Conservation (phyloP, 2,329 filamentous ascomycete species). For the Raffaelea albimanens region DNA sequence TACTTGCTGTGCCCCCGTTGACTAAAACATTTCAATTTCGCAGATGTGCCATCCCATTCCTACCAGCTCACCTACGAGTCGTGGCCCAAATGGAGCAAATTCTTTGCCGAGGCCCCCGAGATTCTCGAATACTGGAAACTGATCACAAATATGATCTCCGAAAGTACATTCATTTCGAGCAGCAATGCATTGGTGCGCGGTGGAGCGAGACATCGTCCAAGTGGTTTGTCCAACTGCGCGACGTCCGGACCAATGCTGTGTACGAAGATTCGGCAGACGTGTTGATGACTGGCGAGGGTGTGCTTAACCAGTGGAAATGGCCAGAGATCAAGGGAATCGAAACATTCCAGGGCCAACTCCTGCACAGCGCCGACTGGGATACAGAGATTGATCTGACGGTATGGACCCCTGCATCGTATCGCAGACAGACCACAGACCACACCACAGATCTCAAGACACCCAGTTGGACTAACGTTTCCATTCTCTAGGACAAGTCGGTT, state of each 20-base stretch:
- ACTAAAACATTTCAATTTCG: no score
- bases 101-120: conserved; percentile 8
- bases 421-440: no score
- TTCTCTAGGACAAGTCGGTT: conserved; percentile 5
- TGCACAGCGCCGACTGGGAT: conserved; percentile 13
- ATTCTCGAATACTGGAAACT: conserved; percentile 10
- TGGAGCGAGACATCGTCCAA: conserved; percentile 10
- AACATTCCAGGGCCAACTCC: conserved; percentile 8
- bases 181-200: conserved; percentile 4
- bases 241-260: not conserved
- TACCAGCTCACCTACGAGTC: conserved; percentile 11
- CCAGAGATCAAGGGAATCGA: conserved; percentile 15
- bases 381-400: conserved; percentile 12
- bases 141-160: conserved; percentile 8
- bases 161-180: conserved; percentile 7
- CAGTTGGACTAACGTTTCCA: no score
- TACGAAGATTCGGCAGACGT: conserved; percentile 28
- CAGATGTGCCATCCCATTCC: no score
- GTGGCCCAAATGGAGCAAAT: conserved; percentile 11
- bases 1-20: no score
- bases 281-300: conserved; percentile 37
- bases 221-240: conserved; percentile 5
- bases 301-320: conserved; percentile 42
- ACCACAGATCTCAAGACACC: no score
- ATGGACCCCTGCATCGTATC: no score